A percentile compares a stretch with the other conserved stretches of the same genome.
Evolutionary conservation across 495 filamentous ascomycete genomes (phyloP).

Genomic region (Hypoxylon fuscum): DNA sequence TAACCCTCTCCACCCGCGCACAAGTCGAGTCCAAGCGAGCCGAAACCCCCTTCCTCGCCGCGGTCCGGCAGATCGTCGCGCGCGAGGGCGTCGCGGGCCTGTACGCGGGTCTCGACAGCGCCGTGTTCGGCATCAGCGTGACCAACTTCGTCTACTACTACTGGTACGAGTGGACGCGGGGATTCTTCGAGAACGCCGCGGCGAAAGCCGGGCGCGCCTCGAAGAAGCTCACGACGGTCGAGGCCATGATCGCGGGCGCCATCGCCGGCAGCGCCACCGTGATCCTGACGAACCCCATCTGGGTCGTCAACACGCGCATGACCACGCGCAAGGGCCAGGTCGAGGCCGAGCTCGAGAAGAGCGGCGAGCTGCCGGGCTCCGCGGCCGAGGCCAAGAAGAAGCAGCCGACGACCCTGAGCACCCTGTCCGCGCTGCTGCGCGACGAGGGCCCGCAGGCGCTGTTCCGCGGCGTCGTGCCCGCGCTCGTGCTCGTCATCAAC

Average conservation of each 20-base stretch:
- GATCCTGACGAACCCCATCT: conserved; percentile 95
- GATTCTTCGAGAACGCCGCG: conserved; percentile 86
- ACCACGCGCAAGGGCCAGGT: conserved; percentile 73
- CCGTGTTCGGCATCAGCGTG: conserved; percentile 95
- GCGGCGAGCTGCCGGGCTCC: conserved; percentile 17
- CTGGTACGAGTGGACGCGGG: conserved; percentile 98
- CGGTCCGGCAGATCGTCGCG: conserved; percentile 85
- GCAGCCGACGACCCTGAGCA: conserved; percentile 75
- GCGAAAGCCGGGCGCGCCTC: conserved; percentile 75
- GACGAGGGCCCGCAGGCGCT: conserved; percentile 85
- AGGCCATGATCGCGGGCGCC: conserved; percentile 95
- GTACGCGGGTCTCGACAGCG: conserved; percentile 87
- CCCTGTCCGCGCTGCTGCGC: conserved; percentile 75
- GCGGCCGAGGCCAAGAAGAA: conserved; percentile 39
- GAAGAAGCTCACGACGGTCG: conserved; percentile 85
- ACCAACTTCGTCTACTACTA: conserved; percentile 99
- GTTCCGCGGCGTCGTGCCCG: conserved; percentile 92
- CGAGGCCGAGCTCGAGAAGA: conserved; percentile 59
- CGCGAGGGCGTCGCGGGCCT: conserved; percentile 89
- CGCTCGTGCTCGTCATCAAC: conserved; percentile 93
- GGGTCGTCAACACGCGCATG: conserved; percentile 98
- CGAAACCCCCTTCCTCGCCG: conserved; percentile 79
- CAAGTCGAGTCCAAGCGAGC: conserved; percentile 97
- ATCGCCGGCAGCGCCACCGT: conserved; percentile 94
- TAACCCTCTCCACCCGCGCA: conserved; percentile 96